Percentiles rank a stretch among this genome's conserved stretches.
phyloP scores from a whole-genome alignment of 2,329 filamentous ascomycete species.

The Botrytis fabae region DNA sequence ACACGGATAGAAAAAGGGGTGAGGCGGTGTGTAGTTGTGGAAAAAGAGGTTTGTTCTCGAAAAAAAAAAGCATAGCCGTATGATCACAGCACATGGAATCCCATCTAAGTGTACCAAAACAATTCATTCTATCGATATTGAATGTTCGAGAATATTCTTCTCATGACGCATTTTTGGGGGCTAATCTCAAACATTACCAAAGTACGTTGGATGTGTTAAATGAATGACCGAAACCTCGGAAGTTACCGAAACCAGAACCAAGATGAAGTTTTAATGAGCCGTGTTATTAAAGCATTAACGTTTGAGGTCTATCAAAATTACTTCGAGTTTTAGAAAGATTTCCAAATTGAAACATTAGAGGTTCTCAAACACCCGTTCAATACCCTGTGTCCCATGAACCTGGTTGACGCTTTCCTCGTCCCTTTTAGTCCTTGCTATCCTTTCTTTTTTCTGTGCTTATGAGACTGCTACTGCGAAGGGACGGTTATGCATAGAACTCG shows the following conservation, averaged over 20 bases:
- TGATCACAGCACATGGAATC: not conserved
- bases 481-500: slow-evolving; percentile 13
- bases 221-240: not conserved
- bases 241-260: not conserved
- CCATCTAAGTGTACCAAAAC: not conserved
- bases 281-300: not conserved
- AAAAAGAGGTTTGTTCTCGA: not conserved
- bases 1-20: slow-evolving; percentile 9
- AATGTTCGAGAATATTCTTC: slow-evolving; percentile 16
- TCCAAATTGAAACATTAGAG: not conserved
- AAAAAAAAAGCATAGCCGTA: not conserved
- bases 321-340: not conserved
- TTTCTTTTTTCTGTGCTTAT: slow-evolving; percentile 13
- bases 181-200: slow-evolving; percentile 1
- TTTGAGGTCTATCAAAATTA: not conserved
- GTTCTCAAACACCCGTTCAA: slow-evolving; percentile 7
- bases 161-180: not conserved
- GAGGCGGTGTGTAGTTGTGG: slow-evolving; percentile 1
- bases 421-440: not conserved
- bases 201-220: not conserved
- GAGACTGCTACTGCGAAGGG: slow-evolving; percentile 6
- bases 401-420: slow-evolving; percentile 3
- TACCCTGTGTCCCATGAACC: slow-evolving; percentile 14
- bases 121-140: not conserved
- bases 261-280: not conserved